A percentile compares a stretch with the other conserved stretches of the same genome.
Conservation (phyloP, 371 early-diverging fungal genomes). For the Phascolomyces articulosus region DNA sequence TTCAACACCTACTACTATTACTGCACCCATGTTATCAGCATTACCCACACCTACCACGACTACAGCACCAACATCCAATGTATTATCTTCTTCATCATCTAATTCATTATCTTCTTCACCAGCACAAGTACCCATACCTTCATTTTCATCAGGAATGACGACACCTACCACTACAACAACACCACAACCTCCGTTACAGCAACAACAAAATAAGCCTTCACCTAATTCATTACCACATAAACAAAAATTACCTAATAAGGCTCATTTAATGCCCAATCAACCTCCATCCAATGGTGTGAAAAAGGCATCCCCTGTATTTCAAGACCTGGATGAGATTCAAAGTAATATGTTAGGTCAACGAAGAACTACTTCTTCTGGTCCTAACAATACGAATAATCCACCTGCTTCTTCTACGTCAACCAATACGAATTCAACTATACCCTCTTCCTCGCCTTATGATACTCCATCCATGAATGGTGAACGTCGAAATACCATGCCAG, state of each 20-base stretch:
- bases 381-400: not conserved
- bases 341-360: not conserved
- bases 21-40: not conserved
- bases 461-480: not conserved
- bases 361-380: not conserved
- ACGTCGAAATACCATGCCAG: not conserved
- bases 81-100: not conserved
- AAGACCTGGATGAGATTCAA: conserved; percentile 16
- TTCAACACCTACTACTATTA: not conserved
- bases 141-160: not conserved
- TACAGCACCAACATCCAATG: not conserved
- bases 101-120: not conserved
- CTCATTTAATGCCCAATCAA: conserved; percentile 16
- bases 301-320: not conserved
- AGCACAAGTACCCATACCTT: not conserved
- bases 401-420: not conserved
- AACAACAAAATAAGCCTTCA: not conserved
- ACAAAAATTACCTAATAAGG: conserved; percentile 27
- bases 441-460: not conserved
- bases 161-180: not conserved
- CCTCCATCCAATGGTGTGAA: not conserved
- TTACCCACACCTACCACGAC: not conserved
- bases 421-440: not conserved
- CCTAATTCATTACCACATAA: conserved; percentile 11
- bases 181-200: not conserved